Conservation (phyloP, 768 basidiomycete species). For the Lactifluus rugatus region DNA sequence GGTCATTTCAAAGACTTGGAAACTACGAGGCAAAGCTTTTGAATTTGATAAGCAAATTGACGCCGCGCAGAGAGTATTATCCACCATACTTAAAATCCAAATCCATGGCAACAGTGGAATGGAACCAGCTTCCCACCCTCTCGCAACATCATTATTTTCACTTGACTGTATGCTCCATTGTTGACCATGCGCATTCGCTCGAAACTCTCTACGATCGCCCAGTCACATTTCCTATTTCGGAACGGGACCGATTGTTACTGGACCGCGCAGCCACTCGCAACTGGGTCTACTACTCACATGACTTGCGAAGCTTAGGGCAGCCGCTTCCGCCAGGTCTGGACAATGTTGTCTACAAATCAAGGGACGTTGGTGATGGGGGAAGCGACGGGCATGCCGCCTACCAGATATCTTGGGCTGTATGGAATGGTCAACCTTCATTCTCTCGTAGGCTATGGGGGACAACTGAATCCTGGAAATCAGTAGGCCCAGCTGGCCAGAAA, state of each 20-base stretch:
- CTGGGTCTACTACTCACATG: constrained; percentile 1
- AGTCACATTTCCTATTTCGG: background rate
- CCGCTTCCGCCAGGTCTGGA: background rate
- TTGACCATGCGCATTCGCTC: background rate
- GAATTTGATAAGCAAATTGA: background rate
- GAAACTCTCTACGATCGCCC: background rate
- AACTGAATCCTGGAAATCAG: background rate
- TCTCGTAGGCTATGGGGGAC: background rate
- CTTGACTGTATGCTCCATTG: background rate
- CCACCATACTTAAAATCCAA: background rate
- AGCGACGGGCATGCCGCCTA: background rate
- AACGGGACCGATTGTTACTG: background rate
- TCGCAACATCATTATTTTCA: constrained; percentile 7
- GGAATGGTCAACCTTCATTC: background rate
- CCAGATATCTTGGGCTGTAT: background rate
- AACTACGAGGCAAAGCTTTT: background rate
- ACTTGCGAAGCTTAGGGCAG: background rate
- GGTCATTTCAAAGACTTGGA: constrained; percentile 32
- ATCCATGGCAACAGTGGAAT: background rate
- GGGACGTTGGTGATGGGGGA: background rate
- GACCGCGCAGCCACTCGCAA: constrained; percentile 4
- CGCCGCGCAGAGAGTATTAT: background rate
- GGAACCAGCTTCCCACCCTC: background rate
- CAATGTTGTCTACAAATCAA: background rate
- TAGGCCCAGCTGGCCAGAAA: background rate